phyloP scores from a whole-genome alignment of 2,329 filamentous ascomycete genomes.

The Beauveria sp. region DNA sequence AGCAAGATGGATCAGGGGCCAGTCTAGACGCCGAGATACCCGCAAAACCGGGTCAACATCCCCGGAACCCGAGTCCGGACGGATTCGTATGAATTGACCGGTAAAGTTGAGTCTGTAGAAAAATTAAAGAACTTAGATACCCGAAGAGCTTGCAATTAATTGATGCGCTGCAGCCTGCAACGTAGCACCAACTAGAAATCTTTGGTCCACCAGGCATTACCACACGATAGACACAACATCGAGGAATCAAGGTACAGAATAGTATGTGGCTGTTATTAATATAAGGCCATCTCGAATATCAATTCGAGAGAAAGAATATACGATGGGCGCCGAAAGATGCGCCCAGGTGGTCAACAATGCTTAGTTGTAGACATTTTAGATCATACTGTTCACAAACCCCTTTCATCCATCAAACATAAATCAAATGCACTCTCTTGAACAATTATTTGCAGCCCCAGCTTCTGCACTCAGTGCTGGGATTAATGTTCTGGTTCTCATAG shows the following conservation, averaged over 20 bases:
- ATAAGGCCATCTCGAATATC: neutral
- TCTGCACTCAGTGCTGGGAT: conserved; percentile 31
- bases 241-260: neutral
- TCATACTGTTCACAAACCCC: neutral
- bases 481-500: conserved; percentile 31
- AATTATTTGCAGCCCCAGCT: conserved; percentile 22
- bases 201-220: too few relatives aligned
- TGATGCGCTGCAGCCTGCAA: conserved; percentile 12
- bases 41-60: neutral
- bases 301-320: neutral
- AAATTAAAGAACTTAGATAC: too few relatives aligned
- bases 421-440: neutral
- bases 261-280: neutral
- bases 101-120: neutral
- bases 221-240: too few relatives aligned
- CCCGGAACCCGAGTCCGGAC: neutral
- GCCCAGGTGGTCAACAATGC: neutral
- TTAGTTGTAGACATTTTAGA: neutral
- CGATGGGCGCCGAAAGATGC: neutral
- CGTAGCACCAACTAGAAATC: neutral
- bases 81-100: neutral
- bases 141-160: too few relatives aligned
- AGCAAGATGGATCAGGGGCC: neutral
- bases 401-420: neutral
- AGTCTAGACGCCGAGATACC: neutral